Evolutionary conservation across 176 grass and related monocot species (phyloP).

Genomic region (Echinochloa phyllopogon): DNA sequence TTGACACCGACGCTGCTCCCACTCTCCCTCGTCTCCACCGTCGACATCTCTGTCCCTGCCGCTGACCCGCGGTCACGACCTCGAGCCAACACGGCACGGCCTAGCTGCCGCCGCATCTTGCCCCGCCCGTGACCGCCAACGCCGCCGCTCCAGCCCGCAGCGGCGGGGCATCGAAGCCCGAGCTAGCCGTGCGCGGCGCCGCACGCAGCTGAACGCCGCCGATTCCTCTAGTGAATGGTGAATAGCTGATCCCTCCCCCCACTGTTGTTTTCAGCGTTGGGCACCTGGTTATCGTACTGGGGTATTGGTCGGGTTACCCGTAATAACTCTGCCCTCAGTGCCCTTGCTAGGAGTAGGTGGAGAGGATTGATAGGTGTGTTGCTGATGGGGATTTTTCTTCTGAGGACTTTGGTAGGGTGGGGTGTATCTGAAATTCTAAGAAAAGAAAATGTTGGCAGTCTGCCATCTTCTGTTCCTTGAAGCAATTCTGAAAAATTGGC

Average conservation of each 20-base stretch:
- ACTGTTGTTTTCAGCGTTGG: not conserved
- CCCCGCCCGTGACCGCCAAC: not conserved
- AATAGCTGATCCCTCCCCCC: not conserved
- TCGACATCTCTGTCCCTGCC: not conserved
- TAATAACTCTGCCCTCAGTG: not conserved
- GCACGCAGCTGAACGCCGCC: not conserved
- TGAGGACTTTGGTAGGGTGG: not conserved
- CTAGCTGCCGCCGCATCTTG: not conserved
- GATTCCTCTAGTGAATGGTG: not conserved
- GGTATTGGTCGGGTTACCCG: not conserved
- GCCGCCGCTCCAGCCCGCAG: constrained; percentile 1
- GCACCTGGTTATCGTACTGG: not conserved
- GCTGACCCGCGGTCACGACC: not conserved
- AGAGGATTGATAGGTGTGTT: not conserved
- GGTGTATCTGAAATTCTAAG: constrained; percentile 8
- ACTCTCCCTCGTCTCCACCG: not conserved
- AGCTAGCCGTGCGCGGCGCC: not conserved
- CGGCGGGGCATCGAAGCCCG: not conserved
- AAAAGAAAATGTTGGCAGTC: not conserved
- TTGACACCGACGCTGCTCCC: not conserved
- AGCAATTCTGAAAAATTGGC: not conserved
- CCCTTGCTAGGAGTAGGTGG: not conserved
- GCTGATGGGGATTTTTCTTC: not conserved
- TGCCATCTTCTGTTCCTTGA: constrained; percentile 12
- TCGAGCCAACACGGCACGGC: not conserved